Evolutionary conservation across 78 protist genomes (phyloP).

Genomic region (Polysphondylium violaceum): DNA sequence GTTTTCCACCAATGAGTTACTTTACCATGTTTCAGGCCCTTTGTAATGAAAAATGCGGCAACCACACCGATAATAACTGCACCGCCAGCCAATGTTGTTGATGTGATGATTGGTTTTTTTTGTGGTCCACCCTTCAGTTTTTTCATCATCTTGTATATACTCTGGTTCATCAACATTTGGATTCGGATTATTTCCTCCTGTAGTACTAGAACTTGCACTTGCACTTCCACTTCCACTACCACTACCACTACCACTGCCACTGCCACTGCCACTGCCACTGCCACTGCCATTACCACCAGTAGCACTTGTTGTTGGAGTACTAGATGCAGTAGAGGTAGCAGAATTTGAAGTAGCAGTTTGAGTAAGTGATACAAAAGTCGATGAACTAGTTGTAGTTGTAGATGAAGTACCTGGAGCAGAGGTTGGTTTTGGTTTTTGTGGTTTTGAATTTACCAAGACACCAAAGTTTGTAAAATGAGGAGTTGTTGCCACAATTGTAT

Average conservation of each 20-base stretch:
- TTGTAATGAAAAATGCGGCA: not conserved
- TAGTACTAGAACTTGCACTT: not conserved
- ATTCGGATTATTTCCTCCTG: too few species aligned
- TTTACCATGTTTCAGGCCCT: slow-evolving; percentile 1
- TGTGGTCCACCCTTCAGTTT: not conserved
- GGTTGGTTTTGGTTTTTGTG: slow-evolving; percentile 3
- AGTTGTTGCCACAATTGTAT: not conserved
- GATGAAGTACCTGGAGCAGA: slow-evolving; percentile 3
- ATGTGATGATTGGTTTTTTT: slow-evolving; percentile 24
- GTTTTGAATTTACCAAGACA: slow-evolving; percentile 6
- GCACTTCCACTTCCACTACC: not conserved
- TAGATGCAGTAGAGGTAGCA: not conserved
- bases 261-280: not conserved
- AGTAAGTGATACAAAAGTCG: not conserved
- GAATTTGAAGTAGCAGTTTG: not conserved
- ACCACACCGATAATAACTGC: not conserved
- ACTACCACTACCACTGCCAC: not conserved
- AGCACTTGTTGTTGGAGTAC: not conserved
- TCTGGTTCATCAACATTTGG: not conserved
- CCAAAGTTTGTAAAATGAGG: slow-evolving; percentile 37
- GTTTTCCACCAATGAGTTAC: slow-evolving; percentile 4
- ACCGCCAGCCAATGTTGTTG: slow-evolving; percentile 26
- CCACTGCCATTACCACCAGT: not conserved
- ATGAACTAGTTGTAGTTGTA: not conserved
- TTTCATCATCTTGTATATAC: not conserved